Conservation (phyloP, 305 asterid species). For the Fraxinus albicans region DNA sequence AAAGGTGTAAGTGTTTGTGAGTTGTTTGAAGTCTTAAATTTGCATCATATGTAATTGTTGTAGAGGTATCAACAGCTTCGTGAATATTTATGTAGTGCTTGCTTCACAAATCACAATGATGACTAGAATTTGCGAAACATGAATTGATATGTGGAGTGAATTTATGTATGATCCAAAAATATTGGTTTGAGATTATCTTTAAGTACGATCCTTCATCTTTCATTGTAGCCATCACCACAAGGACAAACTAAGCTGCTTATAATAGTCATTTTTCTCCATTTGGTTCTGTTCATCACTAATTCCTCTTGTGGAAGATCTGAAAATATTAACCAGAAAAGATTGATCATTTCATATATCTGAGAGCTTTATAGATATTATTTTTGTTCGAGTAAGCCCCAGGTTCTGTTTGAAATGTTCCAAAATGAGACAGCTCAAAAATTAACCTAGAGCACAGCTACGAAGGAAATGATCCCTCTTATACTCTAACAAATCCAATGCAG, state of each 20-base stretch:
- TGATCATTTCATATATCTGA: background rate
- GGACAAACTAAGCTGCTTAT: background rate
- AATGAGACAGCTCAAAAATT: background rate
- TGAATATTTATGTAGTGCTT: background rate
- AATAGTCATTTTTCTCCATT: background rate
- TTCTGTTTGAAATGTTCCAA: background rate
- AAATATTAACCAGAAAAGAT: background rate
- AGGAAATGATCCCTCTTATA: background rate
- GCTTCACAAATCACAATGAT: background rate
- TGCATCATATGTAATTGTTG: background rate
- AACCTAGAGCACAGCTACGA: background rate
- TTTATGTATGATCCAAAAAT: background rate
- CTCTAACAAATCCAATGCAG: background rate
- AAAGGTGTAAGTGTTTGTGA: background rate
- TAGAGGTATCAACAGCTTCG: background rate
- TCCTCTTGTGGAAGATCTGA: background rate
- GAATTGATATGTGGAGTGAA: background rate
- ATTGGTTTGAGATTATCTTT: background rate
- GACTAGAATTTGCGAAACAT: background rate
- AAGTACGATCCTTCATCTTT: background rate
- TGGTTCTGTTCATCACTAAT: background rate
- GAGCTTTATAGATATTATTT: background rate
- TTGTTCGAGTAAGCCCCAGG: background rate
- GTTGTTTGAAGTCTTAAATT: background rate
- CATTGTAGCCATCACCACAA: background rate